phyloP scores from a whole-genome alignment of 2,329 filamentous ascomycete genomes.

The Paracoccidioides lutzii region DNA sequence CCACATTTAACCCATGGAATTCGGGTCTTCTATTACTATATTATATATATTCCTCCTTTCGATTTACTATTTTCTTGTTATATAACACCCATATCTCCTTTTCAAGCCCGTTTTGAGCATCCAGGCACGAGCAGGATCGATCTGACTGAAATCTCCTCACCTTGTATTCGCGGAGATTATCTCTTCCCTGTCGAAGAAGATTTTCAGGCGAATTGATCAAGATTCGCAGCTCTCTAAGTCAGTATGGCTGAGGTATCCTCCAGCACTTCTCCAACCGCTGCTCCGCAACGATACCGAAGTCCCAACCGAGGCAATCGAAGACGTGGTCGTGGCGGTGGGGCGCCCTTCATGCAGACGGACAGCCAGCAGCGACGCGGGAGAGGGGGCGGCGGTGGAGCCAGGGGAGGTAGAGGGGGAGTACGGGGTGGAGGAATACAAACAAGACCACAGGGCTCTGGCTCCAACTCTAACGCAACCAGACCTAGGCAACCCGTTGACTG shows the following conservation, averaged over 20 bases:
- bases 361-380: conserved; percentile 10
- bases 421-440: background rate
- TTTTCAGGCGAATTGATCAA: background rate
- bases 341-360: conserved; percentile 19
- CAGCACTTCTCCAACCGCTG: conserved; percentile 4
- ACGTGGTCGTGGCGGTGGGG: conserved; percentile 30
- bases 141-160: background rate
- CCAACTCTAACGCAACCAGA: background rate
- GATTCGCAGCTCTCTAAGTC: background rate
- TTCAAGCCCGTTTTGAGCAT: background rate
- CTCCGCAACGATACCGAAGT: conserved; percentile 22
- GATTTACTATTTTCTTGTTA: background rate
- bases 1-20: background rate
- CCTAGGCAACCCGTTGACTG: conserved; percentile 15
- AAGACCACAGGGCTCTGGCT: conserved; percentile 9
- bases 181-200: background rate
- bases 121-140: too few species aligned
- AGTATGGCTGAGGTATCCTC: conserved; percentile 9
- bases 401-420: conserved; percentile 6
- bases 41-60: background rate
- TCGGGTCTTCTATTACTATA: background rate
- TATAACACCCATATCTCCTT: background rate
- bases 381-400: conserved; percentile 4
- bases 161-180: background rate
- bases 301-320: conserved; percentile 32